Evolutionary conservation across 257 asterid species (phyloP), one percentile per base, ranked within the genome.

Genomic region (Haberlea rhodopensis): DNA sequence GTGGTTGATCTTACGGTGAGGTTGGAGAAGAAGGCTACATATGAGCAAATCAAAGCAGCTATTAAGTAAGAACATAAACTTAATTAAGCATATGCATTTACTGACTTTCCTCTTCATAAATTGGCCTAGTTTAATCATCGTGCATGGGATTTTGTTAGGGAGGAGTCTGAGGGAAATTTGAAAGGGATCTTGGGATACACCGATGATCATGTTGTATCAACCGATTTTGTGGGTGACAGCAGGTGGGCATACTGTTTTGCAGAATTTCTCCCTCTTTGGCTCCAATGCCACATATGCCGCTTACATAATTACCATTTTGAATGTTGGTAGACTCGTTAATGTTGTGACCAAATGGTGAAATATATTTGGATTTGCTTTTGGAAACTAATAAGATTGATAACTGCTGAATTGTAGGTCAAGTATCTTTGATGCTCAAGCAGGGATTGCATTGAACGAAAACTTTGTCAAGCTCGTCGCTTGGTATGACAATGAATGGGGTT

Each of bases 401-500:
- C 62, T 45, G 64, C 18, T 68, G 66, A 55, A 74, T 46, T 49
- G 61, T 82, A 89, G 96, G 81, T 89, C 97, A 56, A 89, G 94
- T 67, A 89, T 89, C 54, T 89, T 89, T 16, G 97, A 89, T 65
- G 94, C 95, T 53, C 83, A 89, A 81, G 97, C 97, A 13, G 97
- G 97, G 48, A 89, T 89, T 79, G 97, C 91, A 63, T 71, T 89
- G 80, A 89, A 68, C 56, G 76, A 81, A 37, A 81, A 75, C 34
- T 89, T 89, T 70, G 87, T 87, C 40, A 89, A 89, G 75, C 78
- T 89, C 22, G 94, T 89, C 26, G 66, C 94, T 32, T 89, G 97
- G 95, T 89, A 89, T 28, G 97, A 89, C 76, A 89, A 89, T 1
- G 97, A 89, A 72, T 87, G 94, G 95, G 97, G 94, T 71, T 87